Conservation (phyloP, 2,329 filamentous ascomycete species). For the Talaromyces amestolkiae region DNA sequence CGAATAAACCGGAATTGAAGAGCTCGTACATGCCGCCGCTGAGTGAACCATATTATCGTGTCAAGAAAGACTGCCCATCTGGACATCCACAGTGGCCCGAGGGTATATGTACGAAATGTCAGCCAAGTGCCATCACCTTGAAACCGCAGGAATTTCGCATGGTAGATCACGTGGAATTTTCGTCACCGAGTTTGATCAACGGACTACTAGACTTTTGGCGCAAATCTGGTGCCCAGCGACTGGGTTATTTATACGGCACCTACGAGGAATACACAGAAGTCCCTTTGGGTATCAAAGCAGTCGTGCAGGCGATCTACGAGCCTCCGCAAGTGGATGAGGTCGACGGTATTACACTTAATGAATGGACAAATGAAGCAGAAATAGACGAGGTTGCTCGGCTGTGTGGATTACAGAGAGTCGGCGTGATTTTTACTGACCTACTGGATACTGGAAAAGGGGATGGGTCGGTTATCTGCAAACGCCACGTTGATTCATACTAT, state of each 20-base stretch:
- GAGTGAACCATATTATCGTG: slow-evolving; percentile 87
- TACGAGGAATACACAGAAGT: slow-evolving; percentile 91
- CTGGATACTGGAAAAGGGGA: slow-evolving; percentile 76
- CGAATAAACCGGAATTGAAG: slow-evolving; percentile 91
- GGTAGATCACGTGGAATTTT: slow-evolving; percentile 98
- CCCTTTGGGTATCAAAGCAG: slow-evolving; percentile 87
- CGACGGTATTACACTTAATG: slow-evolving; percentile 79
- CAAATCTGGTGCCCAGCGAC: slow-evolving; percentile 74
- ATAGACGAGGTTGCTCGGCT: slow-evolving; percentile 75
- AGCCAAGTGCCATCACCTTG: slow-evolving; percentile 92
- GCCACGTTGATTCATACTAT: slow-evolving; percentile 92
- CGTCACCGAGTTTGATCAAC: slow-evolving; percentile 79
- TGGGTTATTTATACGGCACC: slow-evolving; percentile 87
- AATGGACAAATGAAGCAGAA: slow-evolving; percentile 81
- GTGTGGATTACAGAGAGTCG: slow-evolving; percentile 84
- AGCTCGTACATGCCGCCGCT: slow-evolving; percentile 95
- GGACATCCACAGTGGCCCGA: slow-evolving; percentile 93
- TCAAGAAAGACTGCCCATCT: slow-evolving; percentile 83
- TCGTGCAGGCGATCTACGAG: slow-evolving; percentile 97
- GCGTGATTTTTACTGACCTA: slow-evolving; percentile 92
- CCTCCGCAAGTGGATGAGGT: slow-evolving; percentile 85
- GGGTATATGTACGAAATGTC: slow-evolving; percentile 96
- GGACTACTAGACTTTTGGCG: slow-evolving; percentile 91
- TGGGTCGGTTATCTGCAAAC: slow-evolving; percentile 87
- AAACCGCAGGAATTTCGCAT: slow-evolving; percentile 92